phyloP scores from a whole-genome alignment of 202 grass and related monocot species.

The Setaria viridis region DNA sequence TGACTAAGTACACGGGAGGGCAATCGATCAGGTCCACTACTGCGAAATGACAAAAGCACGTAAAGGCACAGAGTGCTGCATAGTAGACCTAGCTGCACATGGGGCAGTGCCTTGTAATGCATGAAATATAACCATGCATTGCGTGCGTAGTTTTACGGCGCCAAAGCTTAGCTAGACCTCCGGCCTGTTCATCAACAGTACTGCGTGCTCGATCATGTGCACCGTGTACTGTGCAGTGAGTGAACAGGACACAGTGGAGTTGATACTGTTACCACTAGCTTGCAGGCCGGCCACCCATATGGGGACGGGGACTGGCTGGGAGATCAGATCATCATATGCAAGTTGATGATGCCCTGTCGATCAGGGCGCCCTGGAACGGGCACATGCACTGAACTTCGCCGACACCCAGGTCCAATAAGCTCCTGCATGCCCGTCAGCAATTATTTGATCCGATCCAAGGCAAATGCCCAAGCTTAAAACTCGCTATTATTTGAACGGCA shows the following conservation, averaged over 20 bases:
- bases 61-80: too few relatives aligned
- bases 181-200: background rate
- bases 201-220: conserved; percentile 6
- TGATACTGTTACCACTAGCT: background rate
- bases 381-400: conserved; percentile 36
- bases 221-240: conserved; percentile 4
- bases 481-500: too few relatives aligned
- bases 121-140: too few relatives aligned
- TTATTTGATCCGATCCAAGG: background rate
- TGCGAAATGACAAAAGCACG: too few relatives aligned
- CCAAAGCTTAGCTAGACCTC: too few relatives aligned
- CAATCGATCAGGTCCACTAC: too few relatives aligned
- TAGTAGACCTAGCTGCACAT: too few relatives aligned
- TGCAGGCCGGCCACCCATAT: background rate
- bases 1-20: too few relatives aligned
- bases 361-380: conserved; percentile 1
- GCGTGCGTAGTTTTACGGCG: too few relatives aligned
- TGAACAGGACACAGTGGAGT: conserved; percentile 19
- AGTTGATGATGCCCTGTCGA: background rate
- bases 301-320: background rate
- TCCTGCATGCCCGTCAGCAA: background rate
- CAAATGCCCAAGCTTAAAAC: too few relatives aligned
- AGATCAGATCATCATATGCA: conserved; percentile 10
- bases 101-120: too few relatives aligned
- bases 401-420: background rate